Base-by-base conservation (phyloP, 2,329 filamentous ascomycete genomes). In the Sodiomyces alkalinus region DNA sequence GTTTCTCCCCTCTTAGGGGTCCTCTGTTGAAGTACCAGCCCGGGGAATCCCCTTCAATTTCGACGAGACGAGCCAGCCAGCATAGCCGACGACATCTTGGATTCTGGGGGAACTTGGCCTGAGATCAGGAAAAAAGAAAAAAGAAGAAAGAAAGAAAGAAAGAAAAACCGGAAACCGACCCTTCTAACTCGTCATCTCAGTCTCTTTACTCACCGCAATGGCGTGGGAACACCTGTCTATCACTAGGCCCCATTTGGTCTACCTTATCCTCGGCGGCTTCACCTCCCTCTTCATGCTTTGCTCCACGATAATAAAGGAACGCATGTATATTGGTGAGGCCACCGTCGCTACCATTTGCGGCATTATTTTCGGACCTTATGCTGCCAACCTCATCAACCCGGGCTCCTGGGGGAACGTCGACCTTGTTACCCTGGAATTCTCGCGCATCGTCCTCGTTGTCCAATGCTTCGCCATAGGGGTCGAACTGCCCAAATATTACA, bases 281-380 rank as follows among this genome's bases (percentile, higher is more conserved):
- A 98, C 90, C 41, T 85, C 80, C 35, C 63, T 98, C 44, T 98
- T 98, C 61, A 98, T 98, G 90, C 65, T 98, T 34, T 93, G 85
- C 55, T 98, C 90, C 34, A 83, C 92, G 31, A 75, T 96, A 48
- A 92, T 98, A 60, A 98, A 98, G 64, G 90, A 98, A 64, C 80
- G 81, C 52, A 69, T 96, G 47, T 98, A 98, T 60, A 98, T 98
- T 52, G 90, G 90, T 49, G 90, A 98, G 66, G 90, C 90, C 28
- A 96, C 90, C 2, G 82, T 98, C 24, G 83, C 85, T 28, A 92
- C 83, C 3, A 56, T 92, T 27, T 83, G 80, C 47, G 83, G 83
- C 39, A 76, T 92, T 51, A 85, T 90, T 42, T 92, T 92, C 44
- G 83, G 85, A 0, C 85, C 85, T 11, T 74, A 85, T 58, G 82